phyloP scores from a whole-genome alignment of 1,284 basidiomycete genomes.

The Cutaneotrichosporon cutaneum region DNA sequence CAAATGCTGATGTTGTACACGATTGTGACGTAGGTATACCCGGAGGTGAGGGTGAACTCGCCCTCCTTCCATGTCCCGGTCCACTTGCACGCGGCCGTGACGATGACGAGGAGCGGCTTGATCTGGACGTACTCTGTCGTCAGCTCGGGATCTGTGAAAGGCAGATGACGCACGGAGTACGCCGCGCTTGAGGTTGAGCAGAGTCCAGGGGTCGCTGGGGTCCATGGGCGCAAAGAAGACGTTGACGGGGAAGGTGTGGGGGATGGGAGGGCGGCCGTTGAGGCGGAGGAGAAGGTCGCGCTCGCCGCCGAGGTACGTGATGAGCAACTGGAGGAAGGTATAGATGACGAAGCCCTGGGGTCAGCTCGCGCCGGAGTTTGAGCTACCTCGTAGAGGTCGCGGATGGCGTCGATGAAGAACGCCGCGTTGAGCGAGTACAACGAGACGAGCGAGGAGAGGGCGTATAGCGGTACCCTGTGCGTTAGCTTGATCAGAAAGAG shows the following conservation, averaged over 20 bases:
- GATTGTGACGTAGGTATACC: conserved; percentile 88
- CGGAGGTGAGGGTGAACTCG: conserved; percentile 74
- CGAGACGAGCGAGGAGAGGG: conserved; percentile 84
- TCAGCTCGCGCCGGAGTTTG: not conserved
- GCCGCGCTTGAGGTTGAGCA: conserved; percentile 89
- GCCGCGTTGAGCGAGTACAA: conserved; percentile 92
- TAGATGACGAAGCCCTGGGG: conserved; percentile 91
- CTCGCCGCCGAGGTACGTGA: conserved; percentile 89
- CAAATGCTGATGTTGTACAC: conserved; percentile 63
- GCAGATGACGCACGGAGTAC: conserved; percentile 73
- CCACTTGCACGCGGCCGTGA: conserved; percentile 82
- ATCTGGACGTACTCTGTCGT: conserved; percentile 89
- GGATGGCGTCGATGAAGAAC: conserved; percentile 90
- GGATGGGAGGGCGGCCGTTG: conserved; percentile 83
- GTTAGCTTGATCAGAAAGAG: conserved; percentile 6
- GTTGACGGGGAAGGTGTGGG: conserved; percentile 79
- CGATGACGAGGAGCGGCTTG: conserved; percentile 83
- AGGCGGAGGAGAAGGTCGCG: conserved; percentile 85
- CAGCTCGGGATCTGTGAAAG: not conserved
- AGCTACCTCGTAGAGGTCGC: conserved; percentile 92
- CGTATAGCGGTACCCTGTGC: conserved; percentile 78
- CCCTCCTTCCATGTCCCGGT: conserved; percentile 88
- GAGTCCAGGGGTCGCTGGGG: conserved; percentile 88
- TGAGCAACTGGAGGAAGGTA: conserved; percentile 78
- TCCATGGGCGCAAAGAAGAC: conserved; percentile 72